These are phyloP conservation scores for Cochlearia excelsa DNA, from an alignment of 345 rosid species.

Conservation along the genomic window DNA sequence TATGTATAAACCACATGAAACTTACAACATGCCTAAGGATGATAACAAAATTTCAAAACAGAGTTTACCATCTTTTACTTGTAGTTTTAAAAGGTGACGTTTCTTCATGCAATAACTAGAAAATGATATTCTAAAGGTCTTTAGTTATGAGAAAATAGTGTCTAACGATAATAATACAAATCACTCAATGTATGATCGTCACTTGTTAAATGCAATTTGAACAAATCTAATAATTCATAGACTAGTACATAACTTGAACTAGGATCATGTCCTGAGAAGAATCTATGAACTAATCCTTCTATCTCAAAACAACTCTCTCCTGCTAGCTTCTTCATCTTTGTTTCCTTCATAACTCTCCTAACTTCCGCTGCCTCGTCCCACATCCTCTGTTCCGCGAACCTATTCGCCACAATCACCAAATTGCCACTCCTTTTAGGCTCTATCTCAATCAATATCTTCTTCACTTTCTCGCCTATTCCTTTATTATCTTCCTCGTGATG, in stretches of 20 bases:
- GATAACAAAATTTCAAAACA: too few species aligned
- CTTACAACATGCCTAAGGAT: too few species aligned
- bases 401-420: constrained; percentile 69
- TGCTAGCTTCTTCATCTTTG: constrained; percentile 55
- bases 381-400: constrained; percentile 72
- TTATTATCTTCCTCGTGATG: constrained; percentile 42
- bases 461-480: constrained; percentile 51
- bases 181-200: neutral
- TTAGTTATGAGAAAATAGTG: too few species aligned
- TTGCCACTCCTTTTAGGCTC: constrained; percentile 81
- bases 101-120: too few species aligned
- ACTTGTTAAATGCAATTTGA: constrained; percentile 48
- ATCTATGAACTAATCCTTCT: constrained; percentile 51
- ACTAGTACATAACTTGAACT: constrained; percentile 34
- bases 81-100: too few species aligned
- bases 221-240: constrained; percentile 41
- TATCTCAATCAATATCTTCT: constrained; percentile 54
- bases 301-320: constrained; percentile 70
- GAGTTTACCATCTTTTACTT: too few species aligned
- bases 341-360: constrained; percentile 55
- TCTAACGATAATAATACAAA: too few species aligned
- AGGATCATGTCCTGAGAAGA: constrained; percentile 64
- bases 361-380: constrained; percentile 69
- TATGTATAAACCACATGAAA: too few species aligned
- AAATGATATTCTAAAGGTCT: too few species aligned